phyloP scores from a whole-genome alignment of 129 eudicot genomes.

The Escallonia herrerae region DNA sequence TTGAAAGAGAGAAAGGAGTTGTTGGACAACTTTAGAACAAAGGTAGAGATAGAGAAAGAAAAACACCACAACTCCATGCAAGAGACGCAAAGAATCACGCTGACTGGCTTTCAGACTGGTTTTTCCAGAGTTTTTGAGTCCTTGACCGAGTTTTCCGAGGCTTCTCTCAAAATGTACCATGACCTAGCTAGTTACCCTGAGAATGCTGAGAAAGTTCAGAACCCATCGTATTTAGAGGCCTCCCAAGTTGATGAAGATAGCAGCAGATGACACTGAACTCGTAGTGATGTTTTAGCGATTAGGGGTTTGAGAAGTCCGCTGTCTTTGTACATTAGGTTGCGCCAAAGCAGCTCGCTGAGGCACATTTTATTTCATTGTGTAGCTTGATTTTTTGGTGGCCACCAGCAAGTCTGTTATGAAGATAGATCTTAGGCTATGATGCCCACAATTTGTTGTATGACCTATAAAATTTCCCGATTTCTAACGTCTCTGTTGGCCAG shows the following conservation, averaged over 20 bases:
- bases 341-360: conserved; percentile 83
- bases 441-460: conserved; percentile 49
- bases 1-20: conserved; percentile 58
- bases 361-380: conserved; percentile 25
- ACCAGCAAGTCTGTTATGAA: conserved; percentile 13
- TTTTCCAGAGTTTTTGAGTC: conserved; percentile 68
- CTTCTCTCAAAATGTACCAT: conserved; percentile 57
- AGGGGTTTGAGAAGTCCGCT: conserved; percentile 15
- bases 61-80: conserved; percentile 77
- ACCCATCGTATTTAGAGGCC: conserved; percentile 32
- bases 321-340: conserved; percentile 43
- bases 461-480: conserved; percentile 18
- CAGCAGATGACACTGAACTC: conserved; percentile 32
- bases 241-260: conserved; percentile 21
- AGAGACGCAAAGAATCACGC: conserved; percentile 76
- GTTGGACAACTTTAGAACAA: conserved; percentile 48
- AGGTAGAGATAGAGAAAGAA: conserved; percentile 74
- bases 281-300: conserved; percentile 10
- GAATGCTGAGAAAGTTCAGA: conserved; percentile 33
- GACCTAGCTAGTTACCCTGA: conserved; percentile 35
- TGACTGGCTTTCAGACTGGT: conserved; percentile 87
- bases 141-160: conserved; percentile 64
- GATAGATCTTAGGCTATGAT: conserved; percentile 15
- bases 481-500: conserved; percentile 33
- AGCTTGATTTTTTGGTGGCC: conserved; percentile 21